phyloP scores from a whole-genome alignment of 2,329 filamentous ascomycete species.

The Penicillium sp. region DNA sequence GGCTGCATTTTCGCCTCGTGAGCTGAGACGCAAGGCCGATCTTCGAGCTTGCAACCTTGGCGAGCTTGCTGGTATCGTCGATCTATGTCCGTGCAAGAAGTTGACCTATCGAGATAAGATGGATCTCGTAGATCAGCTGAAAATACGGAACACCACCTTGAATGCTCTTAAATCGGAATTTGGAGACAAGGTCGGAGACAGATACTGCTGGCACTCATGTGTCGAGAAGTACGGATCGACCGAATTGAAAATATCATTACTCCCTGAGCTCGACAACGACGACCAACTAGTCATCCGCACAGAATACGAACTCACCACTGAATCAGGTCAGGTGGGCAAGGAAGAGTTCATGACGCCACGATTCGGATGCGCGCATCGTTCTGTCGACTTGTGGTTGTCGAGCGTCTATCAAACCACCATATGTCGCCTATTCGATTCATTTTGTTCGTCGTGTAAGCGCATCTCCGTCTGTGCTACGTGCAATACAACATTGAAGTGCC shows the following conservation, averaged over 20 bases:
- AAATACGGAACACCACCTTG: constrained; percentile 28
- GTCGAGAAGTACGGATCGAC: constrained; percentile 35
- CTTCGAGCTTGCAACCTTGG: constrained; percentile 35
- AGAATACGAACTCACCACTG: constrained; percentile 37
- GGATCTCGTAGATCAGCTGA: constrained; percentile 34
- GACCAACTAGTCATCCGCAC: constrained; percentile 35
- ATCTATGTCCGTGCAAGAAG: constrained; percentile 42
- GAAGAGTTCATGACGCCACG: constrained; percentile 40
- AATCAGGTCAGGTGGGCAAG: constrained; percentile 36
- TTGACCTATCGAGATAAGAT: constrained; percentile 39
- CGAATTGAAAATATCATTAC: constrained; percentile 35
- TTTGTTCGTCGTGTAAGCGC: constrained; percentile 35
- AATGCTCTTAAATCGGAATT: constrained; percentile 27
- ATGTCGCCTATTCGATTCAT: constrained; percentile 34
- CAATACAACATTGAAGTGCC: constrained; percentile 33
- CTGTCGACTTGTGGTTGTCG: constrained; percentile 41
- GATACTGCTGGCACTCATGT: constrained; percentile 41
- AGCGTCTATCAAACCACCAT: constrained; percentile 39
- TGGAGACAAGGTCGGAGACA: constrained; percentile 27
- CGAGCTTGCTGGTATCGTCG: constrained; percentile 36
- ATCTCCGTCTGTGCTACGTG: constrained; percentile 39
- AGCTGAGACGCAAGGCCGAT: constrained; percentile 35
- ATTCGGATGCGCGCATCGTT: constrained; percentile 41
- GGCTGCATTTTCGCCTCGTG: constrained; percentile 31
- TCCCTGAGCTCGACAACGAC: constrained; percentile 33